Base-by-base conservation (phyloP, 73 alveolate species). In the Durusdinium trenchii region DNA sequence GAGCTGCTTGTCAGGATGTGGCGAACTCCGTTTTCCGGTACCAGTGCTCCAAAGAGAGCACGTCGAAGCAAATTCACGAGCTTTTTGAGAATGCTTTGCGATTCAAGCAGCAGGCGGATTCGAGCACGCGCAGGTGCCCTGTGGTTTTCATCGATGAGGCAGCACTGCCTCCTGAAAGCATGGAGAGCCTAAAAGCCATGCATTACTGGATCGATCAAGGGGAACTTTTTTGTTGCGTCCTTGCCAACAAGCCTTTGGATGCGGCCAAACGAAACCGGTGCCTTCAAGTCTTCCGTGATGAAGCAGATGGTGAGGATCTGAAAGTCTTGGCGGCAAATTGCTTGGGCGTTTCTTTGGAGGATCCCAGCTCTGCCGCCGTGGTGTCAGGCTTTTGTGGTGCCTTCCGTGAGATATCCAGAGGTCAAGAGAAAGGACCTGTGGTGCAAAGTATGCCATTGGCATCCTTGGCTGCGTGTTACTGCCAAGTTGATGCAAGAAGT, bases 161-260 rank as follows among this genome's bases (percentile, higher is more conserved):
- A 28, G 96, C 86, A 30, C 18, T 89, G 61, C 96, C 96, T 45
- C 52, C 61, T 47, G 96, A 89, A 71, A 89, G 47, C 35, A 69
- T 64, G 73, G 96, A 89, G 52, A 89, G 96, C 51, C 45, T 89
- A 42, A 89, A 89, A 30, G 96, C 96, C 69, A 62, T 89, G 30
- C 96, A 89, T 67, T 89, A 89, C 71, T 89, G 96, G 96, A 89
- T 89, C 40, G 96, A 89, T 46, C 86, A 89, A 42, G 96, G 96
- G 9, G 64, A 52, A 2, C 47, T 89, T 46, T 67, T 69, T 32
- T 62, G 86, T 50, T 42, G 54, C 67, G 45, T 89, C 30, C 51
- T 89, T 85, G 85, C 96, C 52, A 89, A 89, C 96, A 89, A 89
- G 40, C 96, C 96, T 1, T 36, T 89, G 96, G 96, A 89, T 40